Percentiles rank a stretch among this genome's conserved stretches.
phyloP scores from a whole-genome alignment of 2,329 filamentous ascomycete genomes.

The Claviceps sp. region DNA sequence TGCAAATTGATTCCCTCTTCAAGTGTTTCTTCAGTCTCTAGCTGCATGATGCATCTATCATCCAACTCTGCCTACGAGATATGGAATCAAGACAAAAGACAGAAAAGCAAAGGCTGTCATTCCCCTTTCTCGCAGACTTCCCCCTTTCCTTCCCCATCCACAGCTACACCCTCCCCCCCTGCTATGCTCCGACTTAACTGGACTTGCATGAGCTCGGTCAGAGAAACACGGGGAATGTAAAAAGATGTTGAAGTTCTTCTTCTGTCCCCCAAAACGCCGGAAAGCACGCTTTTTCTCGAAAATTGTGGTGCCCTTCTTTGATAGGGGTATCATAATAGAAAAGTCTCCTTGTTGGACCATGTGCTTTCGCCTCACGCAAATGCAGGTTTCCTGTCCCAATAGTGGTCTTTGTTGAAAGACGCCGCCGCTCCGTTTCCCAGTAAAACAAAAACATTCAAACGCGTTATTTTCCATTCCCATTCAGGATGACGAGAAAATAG shows the following conservation, averaged over 20 bases:
- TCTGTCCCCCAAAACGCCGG: slow-evolving; percentile 27
- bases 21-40: slow-evolving; percentile 6
- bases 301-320: slow-evolving; percentile 17
- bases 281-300: slow-evolving; percentile 19
- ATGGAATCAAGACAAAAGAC: not conserved
- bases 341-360: slow-evolving; percentile 19
- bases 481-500: slow-evolving; percentile 10
- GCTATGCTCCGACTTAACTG: slow-evolving; percentile 9
- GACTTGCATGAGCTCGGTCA: slow-evolving; percentile 26
- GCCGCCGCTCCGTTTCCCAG: slow-evolving; percentile 24
- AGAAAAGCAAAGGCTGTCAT: not conserved
- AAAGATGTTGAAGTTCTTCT: slow-evolving; percentile 38
- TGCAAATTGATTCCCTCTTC: not conserved
- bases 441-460: slow-evolving; percentile 14
- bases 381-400: slow-evolving; percentile 21
- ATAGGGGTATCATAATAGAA: slow-evolving; percentile 28
- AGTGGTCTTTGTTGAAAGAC: slow-evolving; percentile 35
- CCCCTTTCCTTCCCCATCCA: not conserved
- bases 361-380: slow-evolving; percentile 22
- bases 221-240: slow-evolving; percentile 24
- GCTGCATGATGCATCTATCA: slow-evolving; percentile 6
- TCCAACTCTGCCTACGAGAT: not conserved
- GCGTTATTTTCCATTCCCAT: not conserved
- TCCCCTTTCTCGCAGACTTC: not conserved
- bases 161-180: not conserved